Evolutionary conservation across 2,329 filamentous ascomycete species (phyloP).

Genomic region (Colletotrichum agaves): DNA sequence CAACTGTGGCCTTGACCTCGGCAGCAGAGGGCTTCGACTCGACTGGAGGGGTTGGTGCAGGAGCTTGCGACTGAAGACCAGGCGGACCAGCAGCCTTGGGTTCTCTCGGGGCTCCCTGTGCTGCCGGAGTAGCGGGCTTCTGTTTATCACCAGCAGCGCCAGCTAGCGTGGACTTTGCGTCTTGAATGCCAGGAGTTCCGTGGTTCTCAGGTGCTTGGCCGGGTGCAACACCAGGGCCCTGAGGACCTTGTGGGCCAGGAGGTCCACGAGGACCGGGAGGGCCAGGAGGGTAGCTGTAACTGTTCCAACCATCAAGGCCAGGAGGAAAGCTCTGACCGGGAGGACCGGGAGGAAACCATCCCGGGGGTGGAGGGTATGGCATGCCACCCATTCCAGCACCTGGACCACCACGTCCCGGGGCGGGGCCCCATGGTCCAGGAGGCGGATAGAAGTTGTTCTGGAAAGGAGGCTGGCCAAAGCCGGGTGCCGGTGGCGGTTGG

Average conservation of each 20-base stretch:
- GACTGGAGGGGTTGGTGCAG: conserved; percentile 71
- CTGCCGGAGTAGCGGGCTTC: conserved; percentile 57
- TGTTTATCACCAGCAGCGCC: conserved; percentile 62
- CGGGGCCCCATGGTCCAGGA: conserved; percentile 65
- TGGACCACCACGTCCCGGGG: conserved; percentile 50
- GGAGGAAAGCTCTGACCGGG: conserved; percentile 80
- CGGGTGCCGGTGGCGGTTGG: conserved; percentile 48
- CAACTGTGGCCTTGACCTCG: conserved; percentile 64
- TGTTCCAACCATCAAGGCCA: conserved; percentile 54
- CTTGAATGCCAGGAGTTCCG: conserved; percentile 44
- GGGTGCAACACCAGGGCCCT: conserved; percentile 48
- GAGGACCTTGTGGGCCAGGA: conserved; percentile 52
- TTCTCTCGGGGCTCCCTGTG: conserved; percentile 39
- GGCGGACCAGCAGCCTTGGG: conserved; percentile 34
- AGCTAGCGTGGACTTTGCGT: conserved; percentile 61
- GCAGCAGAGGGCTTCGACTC: conserved; percentile 74
- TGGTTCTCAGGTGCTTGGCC: conserved; percentile 37
- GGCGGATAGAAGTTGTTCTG: conserved; percentile 63
- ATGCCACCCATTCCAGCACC: conserved; percentile 72
- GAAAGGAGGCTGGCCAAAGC: conserved; percentile 57
- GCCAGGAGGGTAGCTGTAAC: conserved; percentile 66
- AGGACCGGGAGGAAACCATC: conserved; percentile 76
- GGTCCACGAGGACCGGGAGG: conserved; percentile 68
- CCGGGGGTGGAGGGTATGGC: conserved; percentile 80
- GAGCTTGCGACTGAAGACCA: conserved; percentile 46